Evolutionary conservation across 495 filamentous ascomycete genomes (phyloP).

Genomic region (Penicillium canescens): DNA sequence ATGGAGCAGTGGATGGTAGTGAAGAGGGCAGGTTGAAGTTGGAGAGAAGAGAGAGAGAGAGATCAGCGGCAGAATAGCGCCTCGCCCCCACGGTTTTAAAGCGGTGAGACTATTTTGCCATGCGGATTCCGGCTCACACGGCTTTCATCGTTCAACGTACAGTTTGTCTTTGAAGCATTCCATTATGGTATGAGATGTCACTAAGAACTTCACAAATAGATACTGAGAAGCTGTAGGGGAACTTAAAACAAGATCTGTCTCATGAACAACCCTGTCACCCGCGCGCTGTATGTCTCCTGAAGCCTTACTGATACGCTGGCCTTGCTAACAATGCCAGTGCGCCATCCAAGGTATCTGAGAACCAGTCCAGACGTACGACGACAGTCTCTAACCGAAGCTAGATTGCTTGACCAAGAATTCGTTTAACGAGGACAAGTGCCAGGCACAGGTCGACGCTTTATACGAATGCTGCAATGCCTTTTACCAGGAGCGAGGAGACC

Average conservation of each 20-base stretch:
- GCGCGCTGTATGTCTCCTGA: constrained; percentile 66
- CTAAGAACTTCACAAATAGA: neutral
- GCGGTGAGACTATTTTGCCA: constrained; percentile 48
- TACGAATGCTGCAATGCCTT: constrained; percentile 94
- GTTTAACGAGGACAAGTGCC: constrained; percentile 87
- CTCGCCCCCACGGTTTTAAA: constrained; percentile 23
- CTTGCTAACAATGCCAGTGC: constrained; percentile 52
- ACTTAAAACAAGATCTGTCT: constrained; percentile 68
- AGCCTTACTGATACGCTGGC: constrained; percentile 3
- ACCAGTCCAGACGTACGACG: neutral
- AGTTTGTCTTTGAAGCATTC: constrained; percentile 10
- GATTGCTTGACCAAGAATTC: constrained; percentile 82
- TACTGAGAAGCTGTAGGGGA: constrained; percentile 33
- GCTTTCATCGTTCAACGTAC: constrained; percentile 2
- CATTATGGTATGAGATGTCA: constrained; percentile 47
- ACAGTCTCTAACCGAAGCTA: constrained; percentile 34
- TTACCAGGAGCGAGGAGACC: constrained; percentile 77
- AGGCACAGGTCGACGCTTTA: constrained; percentile 78
- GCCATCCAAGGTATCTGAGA: constrained; percentile 79
- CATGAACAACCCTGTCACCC: constrained; percentile 85
- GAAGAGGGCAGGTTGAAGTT: constrained; percentile 10
- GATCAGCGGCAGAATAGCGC: constrained; percentile 27
- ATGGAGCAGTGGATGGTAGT: neutral
- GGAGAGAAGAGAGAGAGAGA: constrained; percentile 16
- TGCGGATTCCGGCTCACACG: constrained; percentile 22